These are phyloP conservation scores for Penicillium sp. DNA, from an alignment of 2,329 filamentous ascomycete species.

Conservation along the genomic window DNA sequence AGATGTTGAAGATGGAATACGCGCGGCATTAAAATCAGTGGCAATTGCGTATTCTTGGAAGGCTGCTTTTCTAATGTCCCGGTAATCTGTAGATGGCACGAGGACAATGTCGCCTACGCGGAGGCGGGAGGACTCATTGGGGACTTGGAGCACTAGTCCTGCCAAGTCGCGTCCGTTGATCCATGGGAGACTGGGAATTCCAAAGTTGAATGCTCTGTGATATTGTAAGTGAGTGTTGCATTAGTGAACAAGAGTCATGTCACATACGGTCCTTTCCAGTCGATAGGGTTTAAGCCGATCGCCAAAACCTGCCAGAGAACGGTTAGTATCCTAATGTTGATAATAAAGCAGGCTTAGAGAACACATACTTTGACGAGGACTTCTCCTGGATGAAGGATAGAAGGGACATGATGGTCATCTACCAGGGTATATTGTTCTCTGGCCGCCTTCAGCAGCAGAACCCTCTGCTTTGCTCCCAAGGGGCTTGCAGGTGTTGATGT, in stretches of 20 bases:
- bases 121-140: conserved; percentile 49
- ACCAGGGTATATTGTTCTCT: conserved; percentile 53
- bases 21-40: conserved; percentile 64
- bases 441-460: conserved; percentile 52
- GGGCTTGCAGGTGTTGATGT: background rate
- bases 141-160: conserved; percentile 59
- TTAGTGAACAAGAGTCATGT: background rate
- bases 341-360: too few relatives aligned
- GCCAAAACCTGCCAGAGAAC: conserved; percentile 46
- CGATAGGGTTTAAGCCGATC: conserved; percentile 74
- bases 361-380: conserved; percentile 57
- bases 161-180: conserved; percentile 70
- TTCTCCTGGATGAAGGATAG: conserved; percentile 49
- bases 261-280: conserved; percentile 70
- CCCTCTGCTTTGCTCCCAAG: conserved; percentile 41
- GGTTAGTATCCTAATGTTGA: conserved; percentile 7
- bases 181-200: conserved; percentile 66
- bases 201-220: conserved; percentile 67
- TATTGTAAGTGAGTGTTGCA: background rate
- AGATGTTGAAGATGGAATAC: conserved; percentile 56
- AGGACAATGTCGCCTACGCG: conserved; percentile 58
- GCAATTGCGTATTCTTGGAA: conserved; percentile 70
- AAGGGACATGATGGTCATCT: conserved; percentile 49
- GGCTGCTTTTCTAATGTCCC: conserved; percentile 69
- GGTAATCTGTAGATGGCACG: conserved; percentile 72